Conservation (phyloP, 345 rosid genomes). For the Lenwebbia sp. region DNA sequence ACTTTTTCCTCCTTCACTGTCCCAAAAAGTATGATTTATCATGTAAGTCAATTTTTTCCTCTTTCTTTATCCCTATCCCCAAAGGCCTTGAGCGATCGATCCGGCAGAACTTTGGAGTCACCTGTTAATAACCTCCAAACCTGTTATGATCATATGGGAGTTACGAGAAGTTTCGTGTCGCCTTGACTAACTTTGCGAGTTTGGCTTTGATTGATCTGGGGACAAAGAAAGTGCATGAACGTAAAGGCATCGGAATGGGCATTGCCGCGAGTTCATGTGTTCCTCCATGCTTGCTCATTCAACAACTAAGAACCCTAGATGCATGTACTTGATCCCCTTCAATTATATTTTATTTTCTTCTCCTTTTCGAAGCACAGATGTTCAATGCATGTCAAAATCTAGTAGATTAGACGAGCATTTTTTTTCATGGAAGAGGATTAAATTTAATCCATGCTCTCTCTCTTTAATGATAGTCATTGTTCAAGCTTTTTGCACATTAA, state of each 20-base stretch:
- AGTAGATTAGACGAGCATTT: background rate
- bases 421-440: background rate
- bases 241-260: background rate
- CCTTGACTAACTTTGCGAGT: background rate
- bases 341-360: background rate
- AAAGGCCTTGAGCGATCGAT: no score
- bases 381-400: background rate
- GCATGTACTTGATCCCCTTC: background rate
- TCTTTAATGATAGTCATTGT: background rate
- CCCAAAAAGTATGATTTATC: background rate
- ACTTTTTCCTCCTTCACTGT: background rate
- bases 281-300: background rate
- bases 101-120: background rate
- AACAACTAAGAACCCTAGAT: background rate
- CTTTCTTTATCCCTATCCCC: no score
- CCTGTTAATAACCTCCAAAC: background rate
- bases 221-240: background rate
- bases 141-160: background rate
- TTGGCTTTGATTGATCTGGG: background rate
- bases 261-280: background rate
- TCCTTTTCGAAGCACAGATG: background rate
- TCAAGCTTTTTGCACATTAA: background rate
- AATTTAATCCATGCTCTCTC: background rate
- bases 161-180: background rate
- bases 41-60: background rate